Evolutionary conservation across 805 yeast genomes (phyloP).

Genomic region (Cyberlindnera subsufficiens): DNA sequence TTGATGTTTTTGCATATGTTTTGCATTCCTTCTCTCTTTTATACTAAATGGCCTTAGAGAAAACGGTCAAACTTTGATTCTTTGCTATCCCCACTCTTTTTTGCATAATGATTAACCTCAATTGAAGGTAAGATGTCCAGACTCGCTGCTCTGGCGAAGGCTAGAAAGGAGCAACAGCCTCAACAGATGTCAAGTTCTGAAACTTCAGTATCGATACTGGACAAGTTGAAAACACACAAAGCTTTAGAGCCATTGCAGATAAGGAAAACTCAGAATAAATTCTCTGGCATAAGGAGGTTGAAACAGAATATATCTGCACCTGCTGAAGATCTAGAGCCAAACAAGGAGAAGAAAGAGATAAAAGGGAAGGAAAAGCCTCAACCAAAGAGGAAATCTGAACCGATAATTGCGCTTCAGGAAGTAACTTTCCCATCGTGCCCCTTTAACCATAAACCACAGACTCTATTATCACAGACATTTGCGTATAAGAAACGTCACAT

Average conservation of each 20-base stretch:
- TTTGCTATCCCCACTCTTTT: neutral
- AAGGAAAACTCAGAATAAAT: neutral
- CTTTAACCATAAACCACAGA: neutral
- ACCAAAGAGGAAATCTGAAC: conserved; percentile 1
- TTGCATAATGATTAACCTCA: neutral
- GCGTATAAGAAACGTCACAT: conserved; percentile 18
- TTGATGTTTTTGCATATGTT: neutral
- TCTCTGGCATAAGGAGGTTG: neutral
- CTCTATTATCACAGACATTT: conserved; percentile 4
- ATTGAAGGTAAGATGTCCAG: conserved; percentile 15
- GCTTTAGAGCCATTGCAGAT: neutral
- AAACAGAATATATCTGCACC: neutral
- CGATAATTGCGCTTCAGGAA: conserved; percentile 2
- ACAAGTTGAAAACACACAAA: conserved; percentile 9
- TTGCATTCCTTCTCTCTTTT: conserved; percentile 1
- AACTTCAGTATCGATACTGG: conserved; percentile 19
- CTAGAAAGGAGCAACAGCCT: conserved; percentile 8
- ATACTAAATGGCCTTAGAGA: neutral
- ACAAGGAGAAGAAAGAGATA: neutral
- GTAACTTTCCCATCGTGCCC: conserved; percentile 1
- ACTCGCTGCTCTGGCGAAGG: conserved; percentile 19
- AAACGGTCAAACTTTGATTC: conserved; percentile 3
- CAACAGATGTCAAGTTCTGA: neutral
- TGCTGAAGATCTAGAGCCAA: conserved; percentile 2
- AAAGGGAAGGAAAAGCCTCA: neutral